These are phyloP conservation scores for Cantharellus cinnabarinus DNA, from an alignment of 768 basidiomycete species.

Conservation along the genomic window DNA sequence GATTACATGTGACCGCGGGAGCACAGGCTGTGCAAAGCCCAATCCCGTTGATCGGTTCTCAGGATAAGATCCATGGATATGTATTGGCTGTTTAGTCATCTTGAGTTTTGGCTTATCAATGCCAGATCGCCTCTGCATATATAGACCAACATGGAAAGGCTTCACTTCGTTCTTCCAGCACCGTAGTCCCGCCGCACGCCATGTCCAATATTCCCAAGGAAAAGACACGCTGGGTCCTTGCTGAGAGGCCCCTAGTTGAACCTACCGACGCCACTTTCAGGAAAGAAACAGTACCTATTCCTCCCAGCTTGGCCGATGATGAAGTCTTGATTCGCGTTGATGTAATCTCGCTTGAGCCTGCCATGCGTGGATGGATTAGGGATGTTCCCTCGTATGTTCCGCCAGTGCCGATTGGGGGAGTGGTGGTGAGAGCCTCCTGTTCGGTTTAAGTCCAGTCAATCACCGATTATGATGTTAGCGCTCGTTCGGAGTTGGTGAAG, in stretches of 20 bases:
- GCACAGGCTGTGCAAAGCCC: too few relatives aligned
- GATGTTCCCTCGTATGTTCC: conserved; percentile 25
- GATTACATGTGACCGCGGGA: too few relatives aligned
- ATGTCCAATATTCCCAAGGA: too few relatives aligned
- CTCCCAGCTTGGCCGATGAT: conserved; percentile 1
- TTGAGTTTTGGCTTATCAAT: too few relatives aligned
- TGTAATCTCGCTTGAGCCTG: conserved; percentile 69
- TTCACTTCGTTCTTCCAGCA: too few relatives aligned
- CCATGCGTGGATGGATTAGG: conserved; percentile 68
- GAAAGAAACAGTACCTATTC: conserved; percentile 15
- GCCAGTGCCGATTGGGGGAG: conserved; percentile 38
- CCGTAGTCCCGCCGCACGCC: too few relatives aligned
- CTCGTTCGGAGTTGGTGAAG: conserved; percentile 18
- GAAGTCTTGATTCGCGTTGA: conserved; percentile 53
- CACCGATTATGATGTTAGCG: conserved; percentile 5
- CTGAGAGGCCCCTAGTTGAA: conserved; percentile 45
- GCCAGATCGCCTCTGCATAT: too few relatives aligned
- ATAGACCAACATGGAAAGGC: too few relatives aligned
- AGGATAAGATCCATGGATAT: too few relatives aligned
- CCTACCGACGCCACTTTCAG: conserved; percentile 52
- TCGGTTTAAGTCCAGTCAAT: too few relatives aligned
- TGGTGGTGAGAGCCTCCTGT: conserved; percentile 38
- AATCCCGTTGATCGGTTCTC: too few relatives aligned
- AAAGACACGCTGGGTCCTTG: conserved; percentile 25
- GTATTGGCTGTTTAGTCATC: too few relatives aligned